Evolutionary conservation across 106 monocot species (phyloP), one percentile per base, ranked within the genome.

Genomic region (Allium sativum): DNA sequence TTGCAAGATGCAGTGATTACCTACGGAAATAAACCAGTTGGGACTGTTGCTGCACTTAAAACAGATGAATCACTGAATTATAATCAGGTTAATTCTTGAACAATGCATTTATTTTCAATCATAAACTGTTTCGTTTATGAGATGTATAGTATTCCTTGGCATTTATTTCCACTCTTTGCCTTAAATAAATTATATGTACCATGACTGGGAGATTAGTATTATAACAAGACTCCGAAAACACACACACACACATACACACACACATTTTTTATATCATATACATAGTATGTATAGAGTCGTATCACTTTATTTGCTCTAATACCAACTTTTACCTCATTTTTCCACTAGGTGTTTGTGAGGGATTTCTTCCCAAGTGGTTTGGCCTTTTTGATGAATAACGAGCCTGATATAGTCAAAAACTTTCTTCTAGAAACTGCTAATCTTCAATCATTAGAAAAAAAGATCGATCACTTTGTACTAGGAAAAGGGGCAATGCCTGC

Each of bases 21-120:
- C 45, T 83, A 72, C 45, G 60, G 68, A 59, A 75, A 72, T 1
- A n/a, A 52, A 44, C 78, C 75, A 12, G 68, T 78, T 17, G 82
- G 82, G 53, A 83, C 82, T 10, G 69, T 78, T 78, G 82, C 78
- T 83, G 82, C 82, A 44, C 10, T 74, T 16, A 76, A 81, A 20
- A 67, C 78, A 54, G 74, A 67, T 59, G 74, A 82, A 45, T 60
- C 70, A 22, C 78, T 83, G 7, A 78, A 83, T 61, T 83, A 78
- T 65, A 72, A 83, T 64, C 78, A 83, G 82, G 82, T 75, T 7
- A 6, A 8, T 8, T 7, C 22, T 13, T 57, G 10, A 31, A 3
- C 17, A 57, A 21, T 13, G 9, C 9, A 9, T 22, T 53, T 12
- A 22, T 57, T 7, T 57, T 10, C 56, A 10, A 8, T 57, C 12